Percentiles rank a stretch among this genome's conserved stretches.
phyloP scores from a whole-genome alignment of 805 yeast genomes.

The Candida sonorensis region DNA sequence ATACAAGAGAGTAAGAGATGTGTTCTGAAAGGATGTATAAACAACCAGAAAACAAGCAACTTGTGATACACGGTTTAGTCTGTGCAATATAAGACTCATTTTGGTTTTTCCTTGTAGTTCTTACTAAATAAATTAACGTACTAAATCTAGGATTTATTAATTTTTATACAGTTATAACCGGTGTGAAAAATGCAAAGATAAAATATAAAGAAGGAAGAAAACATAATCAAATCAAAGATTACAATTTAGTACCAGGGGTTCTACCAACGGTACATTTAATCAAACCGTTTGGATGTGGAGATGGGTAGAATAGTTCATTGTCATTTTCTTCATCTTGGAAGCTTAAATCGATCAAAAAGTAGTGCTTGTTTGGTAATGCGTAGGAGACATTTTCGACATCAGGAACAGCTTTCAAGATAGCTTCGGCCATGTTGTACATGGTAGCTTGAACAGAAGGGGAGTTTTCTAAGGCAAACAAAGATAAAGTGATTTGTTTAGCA shows the following conservation, averaged over 20 bases:
- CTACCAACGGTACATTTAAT: slow-evolving; percentile 85
- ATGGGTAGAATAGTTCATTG: slow-evolving; percentile 80
- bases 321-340: slow-evolving; percentile 84
- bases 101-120: too few species aligned
- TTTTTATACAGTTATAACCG: too few species aligned
- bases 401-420: slow-evolving; percentile 54
- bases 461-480: slow-evolving; percentile 74
- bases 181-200: background rate
- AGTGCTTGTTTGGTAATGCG: slow-evolving; percentile 87
- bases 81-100: too few species aligned
- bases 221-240: slow-evolving; percentile 5
- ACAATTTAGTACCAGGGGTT: slow-evolving; percentile 48
- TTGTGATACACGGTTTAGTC: too few species aligned
- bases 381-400: slow-evolving; percentile 61
- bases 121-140: too few species aligned
- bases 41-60: too few species aligned
- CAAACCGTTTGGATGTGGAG: slow-evolving; percentile 89
- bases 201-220: background rate
- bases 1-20: too few species aligned
- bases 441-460: slow-evolving; percentile 96
- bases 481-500: slow-evolving; percentile 66
- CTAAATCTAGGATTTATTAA: too few species aligned
- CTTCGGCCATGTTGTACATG: slow-evolving; percentile 85
- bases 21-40: too few species aligned
- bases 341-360: slow-evolving; percentile 67